A percentile compares a stretch with the other conserved stretches of the same genome.
Evolutionary conservation across 1,139 yeast species (phyloP).

Genomic region (Suhomyces taliae): DNA sequence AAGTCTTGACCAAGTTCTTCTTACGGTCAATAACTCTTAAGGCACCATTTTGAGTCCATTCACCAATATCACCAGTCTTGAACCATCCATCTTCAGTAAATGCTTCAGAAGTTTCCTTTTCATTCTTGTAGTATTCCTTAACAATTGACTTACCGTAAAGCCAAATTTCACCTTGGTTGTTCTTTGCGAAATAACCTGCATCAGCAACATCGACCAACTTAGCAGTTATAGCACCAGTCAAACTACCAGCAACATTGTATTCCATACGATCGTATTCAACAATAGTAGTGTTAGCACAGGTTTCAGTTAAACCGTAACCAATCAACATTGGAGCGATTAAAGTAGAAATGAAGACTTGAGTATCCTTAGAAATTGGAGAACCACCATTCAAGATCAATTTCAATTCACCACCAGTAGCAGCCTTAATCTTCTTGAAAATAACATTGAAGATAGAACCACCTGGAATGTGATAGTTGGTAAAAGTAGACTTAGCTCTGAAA

Average conservation of each 20-base stretch:
- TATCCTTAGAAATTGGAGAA: conserved; percentile 80
- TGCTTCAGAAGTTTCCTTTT: conserved; percentile 74
- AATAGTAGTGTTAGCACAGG: conserved; percentile 84
- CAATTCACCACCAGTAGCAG: conserved; percentile 93
- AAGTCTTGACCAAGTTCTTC: conserved; percentile 94
- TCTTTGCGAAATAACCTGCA: conserved; percentile 87
- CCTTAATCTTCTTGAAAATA: conserved; percentile 83
- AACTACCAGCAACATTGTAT: conserved; percentile 76
- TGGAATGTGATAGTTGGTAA: conserved; percentile 68
- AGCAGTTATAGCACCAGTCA: conserved; percentile 80
- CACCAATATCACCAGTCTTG: conserved; percentile 95
- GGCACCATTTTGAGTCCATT: conserved; percentile 82
- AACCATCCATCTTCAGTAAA: conserved; percentile 92
- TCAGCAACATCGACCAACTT: conserved; percentile 91
- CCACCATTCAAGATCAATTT: conserved; percentile 86
- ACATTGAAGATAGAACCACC: conserved; percentile 63
- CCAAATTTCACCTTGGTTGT: conserved; percentile 91
- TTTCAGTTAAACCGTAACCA: conserved; percentile 97
- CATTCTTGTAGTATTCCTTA: conserved; percentile 79
- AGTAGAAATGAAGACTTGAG: conserved; percentile 80
- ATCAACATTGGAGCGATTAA: conserved; percentile 85
- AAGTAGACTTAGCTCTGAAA: conserved; percentile 64
- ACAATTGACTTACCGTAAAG: conserved; percentile 74
- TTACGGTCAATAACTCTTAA: conserved; percentile 87
- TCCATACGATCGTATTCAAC: conserved; percentile 65